These are phyloP conservation scores for Aureobasidium mangrovei DNA, from an alignment of 2,329 filamentous ascomycete species.

Conservation along the genomic window DNA sequence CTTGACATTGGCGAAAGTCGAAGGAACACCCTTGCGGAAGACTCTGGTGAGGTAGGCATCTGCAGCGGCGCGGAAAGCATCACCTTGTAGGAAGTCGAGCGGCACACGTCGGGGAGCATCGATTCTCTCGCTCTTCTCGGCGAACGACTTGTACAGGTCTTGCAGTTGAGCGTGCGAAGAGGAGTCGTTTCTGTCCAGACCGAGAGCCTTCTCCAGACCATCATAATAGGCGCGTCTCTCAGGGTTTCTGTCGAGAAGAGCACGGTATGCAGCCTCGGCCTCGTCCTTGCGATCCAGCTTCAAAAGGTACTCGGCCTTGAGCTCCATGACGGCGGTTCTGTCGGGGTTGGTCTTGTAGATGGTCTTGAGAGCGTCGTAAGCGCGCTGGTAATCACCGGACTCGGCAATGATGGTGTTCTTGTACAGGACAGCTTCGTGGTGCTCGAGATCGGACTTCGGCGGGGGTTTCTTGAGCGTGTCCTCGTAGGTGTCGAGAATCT, in stretches of 20 bases:
- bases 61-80: constrained; percentile 70
- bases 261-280: constrained; percentile 70
- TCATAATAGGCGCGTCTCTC: constrained; percentile 84
- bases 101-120: constrained; percentile 82
- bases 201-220: constrained; percentile 61
- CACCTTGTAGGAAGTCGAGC: constrained; percentile 76
- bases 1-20: constrained; percentile 94
- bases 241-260: constrained; percentile 74
- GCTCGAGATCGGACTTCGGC: constrained; percentile 71
- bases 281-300: constrained; percentile 70
- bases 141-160: constrained; percentile 73
- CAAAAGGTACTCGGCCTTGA: constrained; percentile 73
- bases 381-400: constrained; percentile 70
- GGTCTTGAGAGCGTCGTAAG: constrained; percentile 75
- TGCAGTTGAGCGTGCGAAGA: constrained; percentile 61
- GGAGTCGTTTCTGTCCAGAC: constrained; percentile 51
- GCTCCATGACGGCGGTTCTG: constrained; percentile 74
- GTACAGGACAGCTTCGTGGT: constrained; percentile 89
- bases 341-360: constrained; percentile 73
- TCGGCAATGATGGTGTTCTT: constrained; percentile 94
- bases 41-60: constrained; percentile 73
- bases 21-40: constrained; percentile 88
- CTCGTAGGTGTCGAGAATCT: constrained; percentile 84
- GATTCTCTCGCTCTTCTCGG: constrained; percentile 68
- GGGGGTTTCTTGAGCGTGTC: constrained; percentile 80